Percentiles rank a stretch among this genome's conserved stretches.
Conservation (phyloP, 116 monocot genomes). For the Posidonia oceanica region DNA sequence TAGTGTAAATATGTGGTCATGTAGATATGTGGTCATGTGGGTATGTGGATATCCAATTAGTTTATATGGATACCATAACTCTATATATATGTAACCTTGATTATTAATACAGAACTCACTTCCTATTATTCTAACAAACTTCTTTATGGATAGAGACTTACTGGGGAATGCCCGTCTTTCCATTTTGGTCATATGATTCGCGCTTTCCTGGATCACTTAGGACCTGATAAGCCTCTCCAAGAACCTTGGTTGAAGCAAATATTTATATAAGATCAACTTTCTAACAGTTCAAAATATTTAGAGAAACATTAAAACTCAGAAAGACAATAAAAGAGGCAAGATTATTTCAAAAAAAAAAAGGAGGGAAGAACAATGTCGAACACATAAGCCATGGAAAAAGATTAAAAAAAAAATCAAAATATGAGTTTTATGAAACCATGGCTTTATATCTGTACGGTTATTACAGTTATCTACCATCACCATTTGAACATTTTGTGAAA, state of each 20-base stretch:
- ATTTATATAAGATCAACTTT: neutral
- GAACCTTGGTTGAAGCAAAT: slow-evolving; percentile 29
- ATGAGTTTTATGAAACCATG: neutral
- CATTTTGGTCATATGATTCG: slow-evolving; percentile 82
- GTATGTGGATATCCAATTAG: too few relatives aligned
- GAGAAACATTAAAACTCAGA: neutral
- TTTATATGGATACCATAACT: too few relatives aligned
- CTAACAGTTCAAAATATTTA: neutral
- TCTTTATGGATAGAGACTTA: slow-evolving; percentile 25
- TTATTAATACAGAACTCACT: too few relatives aligned
- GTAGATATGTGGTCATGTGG: too few relatives aligned
- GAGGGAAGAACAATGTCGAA: neutral
- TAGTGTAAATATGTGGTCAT: too few relatives aligned
- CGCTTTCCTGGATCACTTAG: slow-evolving; percentile 80
- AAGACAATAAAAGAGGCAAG: neutral
- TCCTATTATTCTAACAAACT: too few relatives aligned
- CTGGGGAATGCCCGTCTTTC: slow-evolving; percentile 71
- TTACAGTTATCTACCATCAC: neutral
- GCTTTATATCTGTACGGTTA: neutral
- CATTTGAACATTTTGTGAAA: neutral
- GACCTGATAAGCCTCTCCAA: slow-evolving; percentile 93
- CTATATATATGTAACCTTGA: too few relatives aligned
- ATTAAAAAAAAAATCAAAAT: neutral
- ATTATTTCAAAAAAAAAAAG: too few relatives aligned
- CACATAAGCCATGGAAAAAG: neutral